Percentiles rank a stretch among this genome's conserved stretches.
These are phyloP conservation scores for Cyberlindnera mrakii DNA, from an alignment of 805 yeast species.

Conservation along the genomic window DNA sequence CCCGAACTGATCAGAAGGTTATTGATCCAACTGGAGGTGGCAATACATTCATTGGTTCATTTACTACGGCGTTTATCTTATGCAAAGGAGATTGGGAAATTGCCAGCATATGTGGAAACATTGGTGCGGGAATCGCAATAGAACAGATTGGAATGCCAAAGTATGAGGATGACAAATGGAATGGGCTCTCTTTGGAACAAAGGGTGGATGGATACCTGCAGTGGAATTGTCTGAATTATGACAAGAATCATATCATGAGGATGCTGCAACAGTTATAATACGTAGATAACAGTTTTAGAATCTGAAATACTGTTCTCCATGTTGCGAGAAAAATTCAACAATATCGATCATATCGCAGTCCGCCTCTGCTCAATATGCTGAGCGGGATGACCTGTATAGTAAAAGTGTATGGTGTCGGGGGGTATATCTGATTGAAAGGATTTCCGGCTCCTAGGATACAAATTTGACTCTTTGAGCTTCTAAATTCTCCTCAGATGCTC, in stretches of 20 bases:
- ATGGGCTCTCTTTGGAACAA: conserved; percentile 41
- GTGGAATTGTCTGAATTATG: conserved; percentile 13
- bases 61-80: conserved; percentile 54
- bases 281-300: too few species aligned
- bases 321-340: neutral
- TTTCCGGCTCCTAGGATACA: too few species aligned
- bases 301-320: too few species aligned
- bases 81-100: conserved; percentile 40
- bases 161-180: conserved; percentile 47
- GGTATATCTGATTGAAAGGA: too few species aligned
- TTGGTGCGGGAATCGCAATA: conserved; percentile 77
- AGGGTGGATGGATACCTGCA: conserved; percentile 39
- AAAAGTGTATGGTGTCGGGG: too few species aligned
- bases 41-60: conserved; percentile 80
- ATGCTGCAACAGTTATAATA: neutral
- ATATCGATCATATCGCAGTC: neutral
- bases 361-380: too few species aligned
- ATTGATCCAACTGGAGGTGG: conserved; percentile 96
- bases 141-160: conserved; percentile 75
- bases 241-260: conserved; percentile 1
- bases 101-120: conserved; percentile 62
- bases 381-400: too few species aligned
- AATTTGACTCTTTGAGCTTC: too few species aligned
- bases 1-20: conserved; percentile 35
- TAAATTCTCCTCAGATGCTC: too few species aligned